Percentiles rank a stretch among this genome's conserved stretches.
These are phyloP conservation scores for Cadophora malorum DNA, from an alignment of 2,329 filamentous ascomycete genomes.

Conservation along the genomic window DNA sequence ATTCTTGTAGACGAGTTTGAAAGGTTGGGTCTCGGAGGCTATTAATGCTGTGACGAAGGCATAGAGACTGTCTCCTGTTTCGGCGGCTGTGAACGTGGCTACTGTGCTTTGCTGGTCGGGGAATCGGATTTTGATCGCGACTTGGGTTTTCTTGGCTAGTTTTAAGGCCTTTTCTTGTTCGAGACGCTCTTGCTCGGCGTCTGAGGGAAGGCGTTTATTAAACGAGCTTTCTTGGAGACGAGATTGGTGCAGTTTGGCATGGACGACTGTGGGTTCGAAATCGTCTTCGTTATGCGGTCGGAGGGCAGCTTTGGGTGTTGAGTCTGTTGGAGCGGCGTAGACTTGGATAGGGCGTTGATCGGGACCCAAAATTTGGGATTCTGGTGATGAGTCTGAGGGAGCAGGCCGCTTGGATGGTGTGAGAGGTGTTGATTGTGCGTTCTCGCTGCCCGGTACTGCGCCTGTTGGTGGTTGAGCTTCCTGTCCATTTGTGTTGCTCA, in stretches of 20 bases:
- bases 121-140: conserved; percentile 82
- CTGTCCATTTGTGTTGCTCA: conserved; percentile 19
- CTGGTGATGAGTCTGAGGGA: conserved; percentile 19
- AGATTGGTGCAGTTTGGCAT: conserved; percentile 76
- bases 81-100: conserved; percentile 69
- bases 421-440: conserved; percentile 20
- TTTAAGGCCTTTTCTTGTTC: conserved; percentile 69
- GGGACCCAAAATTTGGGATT: conserved; percentile 38
- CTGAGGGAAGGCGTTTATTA: conserved; percentile 81
- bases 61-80: conserved; percentile 77
- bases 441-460: conserved; percentile 18
- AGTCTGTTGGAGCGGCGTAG: conserved; percentile 77
- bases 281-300: conserved; percentile 72
- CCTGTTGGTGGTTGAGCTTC: conserved; percentile 4
- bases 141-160: conserved; percentile 68
- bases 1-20: conserved; percentile 61
- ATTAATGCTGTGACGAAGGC: conserved; percentile 76
- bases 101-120: conserved; percentile 84
- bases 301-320: conserved; percentile 77
- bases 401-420: conserved; percentile 27
- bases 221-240: conserved; percentile 65
- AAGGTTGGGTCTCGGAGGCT: conserved; percentile 66
- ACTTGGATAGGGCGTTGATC: conserved; percentile 65
- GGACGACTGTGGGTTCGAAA: conserved; percentile 77
- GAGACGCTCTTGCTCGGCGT: conserved; percentile 78